Conservation (phyloP, 495 filamentous ascomycete genomes). For the Niebla homalea region DNA sequence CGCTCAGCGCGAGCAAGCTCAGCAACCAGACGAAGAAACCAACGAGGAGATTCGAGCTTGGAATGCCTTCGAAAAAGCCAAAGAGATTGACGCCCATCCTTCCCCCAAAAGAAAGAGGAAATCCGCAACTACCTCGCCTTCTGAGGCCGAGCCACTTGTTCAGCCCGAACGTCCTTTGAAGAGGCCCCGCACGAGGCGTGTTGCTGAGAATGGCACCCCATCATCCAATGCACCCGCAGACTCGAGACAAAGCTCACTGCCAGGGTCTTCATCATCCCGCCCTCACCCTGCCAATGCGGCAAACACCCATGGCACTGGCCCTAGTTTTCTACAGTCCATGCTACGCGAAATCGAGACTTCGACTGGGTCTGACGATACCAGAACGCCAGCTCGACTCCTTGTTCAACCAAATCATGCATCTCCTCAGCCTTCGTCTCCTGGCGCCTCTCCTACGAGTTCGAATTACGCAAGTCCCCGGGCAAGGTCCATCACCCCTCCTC, state of each 20-base stretch:
- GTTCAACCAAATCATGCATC: slow-evolving; percentile 33
- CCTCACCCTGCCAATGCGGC: slow-evolving; percentile 18
- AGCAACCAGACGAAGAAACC: slow-evolving; percentile 47
- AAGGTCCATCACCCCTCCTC: slow-evolving; percentile 62
- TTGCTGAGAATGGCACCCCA: slow-evolving; percentile 36
- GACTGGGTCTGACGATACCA: slow-evolving; percentile 37
- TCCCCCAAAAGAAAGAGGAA: slow-evolving; percentile 56
- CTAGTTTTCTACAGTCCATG: slow-evolving; percentile 67
- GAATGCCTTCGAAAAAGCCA: slow-evolving; percentile 76
- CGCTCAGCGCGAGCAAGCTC: slow-evolving; percentile 30
- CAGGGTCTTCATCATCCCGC: slow-evolving; percentile 10
- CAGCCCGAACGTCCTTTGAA: slow-evolving; percentile 55
- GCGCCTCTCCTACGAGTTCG: slow-evolving; percentile 55
- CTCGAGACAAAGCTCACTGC: slow-evolving; percentile 12
- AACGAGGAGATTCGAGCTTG: slow-evolving; percentile 73
- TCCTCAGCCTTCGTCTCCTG: slow-evolving; percentile 55
- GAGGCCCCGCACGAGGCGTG: slow-evolving; percentile 58
- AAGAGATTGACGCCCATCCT: slow-evolving; percentile 47
- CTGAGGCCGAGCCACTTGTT: slow-evolving; percentile 37
- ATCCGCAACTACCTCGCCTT: slow-evolving; percentile 62
- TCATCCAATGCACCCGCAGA: slow-evolving; percentile 26
- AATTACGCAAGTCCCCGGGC: slow-evolving; percentile 54
- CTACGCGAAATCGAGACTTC: slow-evolving; percentile 77
- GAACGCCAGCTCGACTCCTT: slow-evolving; percentile 33
- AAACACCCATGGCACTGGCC: slow-evolving; percentile 28